phyloP scores from a whole-genome alignment of 208 protist species.

The Leishmania major region DNA sequence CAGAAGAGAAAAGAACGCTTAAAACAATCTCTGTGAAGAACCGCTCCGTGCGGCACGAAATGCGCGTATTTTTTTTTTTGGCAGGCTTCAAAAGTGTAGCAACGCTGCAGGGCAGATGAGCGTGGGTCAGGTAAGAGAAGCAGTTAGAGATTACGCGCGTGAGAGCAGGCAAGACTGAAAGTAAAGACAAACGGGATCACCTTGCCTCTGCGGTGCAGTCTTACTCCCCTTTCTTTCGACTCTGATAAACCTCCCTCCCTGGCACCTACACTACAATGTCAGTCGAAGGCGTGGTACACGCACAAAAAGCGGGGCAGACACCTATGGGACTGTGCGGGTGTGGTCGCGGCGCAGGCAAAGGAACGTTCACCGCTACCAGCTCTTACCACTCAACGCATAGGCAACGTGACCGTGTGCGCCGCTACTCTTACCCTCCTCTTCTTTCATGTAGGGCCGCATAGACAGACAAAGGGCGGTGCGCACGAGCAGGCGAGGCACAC shows the following conservation, averaged over 20 bases:
- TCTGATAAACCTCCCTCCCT: not conserved
- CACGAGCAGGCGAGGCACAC: not conserved
- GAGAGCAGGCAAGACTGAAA: slow-evolving; percentile 24
- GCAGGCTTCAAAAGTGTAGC: not conserved
- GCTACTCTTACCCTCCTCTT: not conserved
- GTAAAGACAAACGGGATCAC: not conserved
- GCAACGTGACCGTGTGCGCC: not conserved
- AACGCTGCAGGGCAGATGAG: not conserved
- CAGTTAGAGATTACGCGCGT: slow-evolving; percentile 6
- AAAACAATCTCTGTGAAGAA: not conserved
- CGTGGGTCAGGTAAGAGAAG: not conserved
- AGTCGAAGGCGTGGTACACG: not conserved
- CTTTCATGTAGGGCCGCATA: not conserved
- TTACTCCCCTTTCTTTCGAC: not conserved
- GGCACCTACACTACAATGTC: not conserved
- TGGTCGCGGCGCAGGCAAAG: not conserved
- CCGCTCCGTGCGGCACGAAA: not conserved
- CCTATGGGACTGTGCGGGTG: not conserved
- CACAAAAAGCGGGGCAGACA: not conserved
- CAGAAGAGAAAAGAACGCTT: not conserved
- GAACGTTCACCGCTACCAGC: not conserved
- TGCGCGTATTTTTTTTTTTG: not conserved
- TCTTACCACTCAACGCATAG: not conserved
- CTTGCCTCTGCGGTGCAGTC: not conserved
- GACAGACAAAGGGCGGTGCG: not conserved